Conservation (phyloP, 208 protist genomes). For the Endotrypanum monterogeii region DNA sequence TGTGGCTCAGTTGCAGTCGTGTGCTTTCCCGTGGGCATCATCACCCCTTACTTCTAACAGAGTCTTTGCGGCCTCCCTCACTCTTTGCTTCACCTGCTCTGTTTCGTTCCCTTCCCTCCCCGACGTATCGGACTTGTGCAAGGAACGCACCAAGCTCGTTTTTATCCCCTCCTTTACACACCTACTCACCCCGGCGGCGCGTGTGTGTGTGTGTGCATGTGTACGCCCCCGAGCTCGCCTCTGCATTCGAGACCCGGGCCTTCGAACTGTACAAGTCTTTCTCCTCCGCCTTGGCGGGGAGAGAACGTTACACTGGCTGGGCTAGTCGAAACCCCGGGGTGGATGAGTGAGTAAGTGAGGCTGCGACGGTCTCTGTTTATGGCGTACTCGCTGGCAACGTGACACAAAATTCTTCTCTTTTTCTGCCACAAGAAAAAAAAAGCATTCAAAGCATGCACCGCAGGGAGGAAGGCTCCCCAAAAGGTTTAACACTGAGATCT, state of each 20-base stretch:
- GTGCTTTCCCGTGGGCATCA: neutral
- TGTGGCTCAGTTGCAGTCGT: too few relatives aligned
- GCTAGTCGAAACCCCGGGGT: neutral
- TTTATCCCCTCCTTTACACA: neutral
- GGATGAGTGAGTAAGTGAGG: too few relatives aligned
- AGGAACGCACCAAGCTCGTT: neutral
- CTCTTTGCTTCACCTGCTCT: conserved; percentile 7
- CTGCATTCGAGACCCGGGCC: neutral
- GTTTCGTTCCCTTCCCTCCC: neutral
- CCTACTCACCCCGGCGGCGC: neutral
- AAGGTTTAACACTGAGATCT: neutral
- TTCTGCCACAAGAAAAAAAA: neutral
- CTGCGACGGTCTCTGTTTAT: too few relatives aligned
- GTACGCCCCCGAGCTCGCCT: neutral
- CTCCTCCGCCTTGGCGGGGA: neutral
- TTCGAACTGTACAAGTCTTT: neutral
- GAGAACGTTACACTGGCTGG: neutral
- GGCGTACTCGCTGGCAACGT: neutral
- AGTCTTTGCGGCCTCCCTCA: neutral
- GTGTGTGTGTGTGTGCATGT: neutral
- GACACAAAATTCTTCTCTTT: neutral
- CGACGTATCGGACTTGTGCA: neutral
- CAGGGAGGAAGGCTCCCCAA: neutral
- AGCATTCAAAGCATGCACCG: too few relatives aligned
- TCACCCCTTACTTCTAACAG: neutral